Evolutionary conservation across 1,139 yeast genomes (phyloP).

Genomic region (Trichomonascaceae sp.): DNA sequence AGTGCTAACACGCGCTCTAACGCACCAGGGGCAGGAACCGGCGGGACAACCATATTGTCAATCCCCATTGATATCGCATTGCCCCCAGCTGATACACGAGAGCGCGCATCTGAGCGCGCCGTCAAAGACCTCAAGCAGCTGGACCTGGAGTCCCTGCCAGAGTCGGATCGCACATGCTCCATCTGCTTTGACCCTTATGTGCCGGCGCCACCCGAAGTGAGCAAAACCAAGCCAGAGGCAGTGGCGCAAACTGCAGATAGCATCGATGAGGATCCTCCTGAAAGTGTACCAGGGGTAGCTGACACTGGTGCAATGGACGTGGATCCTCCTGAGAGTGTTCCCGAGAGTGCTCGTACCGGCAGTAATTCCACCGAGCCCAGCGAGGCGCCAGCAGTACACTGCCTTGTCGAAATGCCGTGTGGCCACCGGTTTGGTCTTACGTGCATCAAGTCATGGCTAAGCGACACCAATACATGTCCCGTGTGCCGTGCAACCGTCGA

Average conservation of each 20-base stretch:
- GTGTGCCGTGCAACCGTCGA: conserved; percentile 54
- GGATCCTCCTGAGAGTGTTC: conserved; percentile 10
- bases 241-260: not conserved
- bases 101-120: conserved; percentile 23
- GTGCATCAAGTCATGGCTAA: conserved; percentile 69
- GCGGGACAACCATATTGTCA: too few species aligned
- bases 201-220: too few species aligned
- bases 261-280: conserved; percentile 3
- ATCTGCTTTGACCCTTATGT: conserved; percentile 25
- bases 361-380: conserved; percentile 1
- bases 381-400: conserved; percentile 28
- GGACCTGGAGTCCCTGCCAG: conserved; percentile 14
- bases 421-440: conserved; percentile 63
- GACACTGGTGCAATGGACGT: conserved; percentile 2
- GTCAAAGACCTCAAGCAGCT: conserved; percentile 16
- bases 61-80: too few species aligned
- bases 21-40: too few species aligned
- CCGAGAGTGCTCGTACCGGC: too few species aligned
- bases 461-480: conserved; percentile 60
- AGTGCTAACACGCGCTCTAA: too few species aligned
- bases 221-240: too few species aligned
- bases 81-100: too few species aligned
- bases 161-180: conserved; percentile 20
- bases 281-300: conserved; percentile 1
- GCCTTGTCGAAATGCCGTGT: conserved; percentile 67